A percentile compares a stretch with the other conserved stretches of the same genome.
These are phyloP conservation scores for Cutaneotrichosporon cyanovorans DNA, from an alignment of 1,284 basidiomycete species.

Conservation along the genomic window DNA sequence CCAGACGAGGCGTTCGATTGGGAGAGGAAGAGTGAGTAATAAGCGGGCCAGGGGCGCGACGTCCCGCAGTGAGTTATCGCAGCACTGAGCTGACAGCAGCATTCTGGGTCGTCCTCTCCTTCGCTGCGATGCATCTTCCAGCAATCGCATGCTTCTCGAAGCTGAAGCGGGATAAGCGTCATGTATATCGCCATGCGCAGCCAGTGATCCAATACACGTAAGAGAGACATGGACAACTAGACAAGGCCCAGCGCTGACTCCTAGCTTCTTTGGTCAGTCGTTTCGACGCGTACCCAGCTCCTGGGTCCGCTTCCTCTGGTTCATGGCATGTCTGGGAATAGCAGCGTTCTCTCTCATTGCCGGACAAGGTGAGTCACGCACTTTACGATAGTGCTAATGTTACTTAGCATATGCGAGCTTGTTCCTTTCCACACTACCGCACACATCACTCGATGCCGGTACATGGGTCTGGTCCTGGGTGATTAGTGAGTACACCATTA, in stretches of 20 bases:
- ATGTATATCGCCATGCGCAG: slow-evolving; percentile 34
- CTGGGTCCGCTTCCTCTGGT: slow-evolving; percentile 54
- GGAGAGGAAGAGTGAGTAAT: slow-evolving; percentile 53
- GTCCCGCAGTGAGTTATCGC: too few species aligned
- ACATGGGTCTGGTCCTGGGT: slow-evolving; percentile 54
- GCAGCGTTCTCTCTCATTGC: slow-evolving; percentile 51
- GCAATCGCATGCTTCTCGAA: slow-evolving; percentile 49
- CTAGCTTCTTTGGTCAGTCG: slow-evolving; percentile 48
- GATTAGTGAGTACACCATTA: slow-evolving; percentile 34
- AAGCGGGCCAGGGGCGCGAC: too few species aligned
- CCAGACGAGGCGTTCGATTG: slow-evolving; percentile 47
- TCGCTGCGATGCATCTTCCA: slow-evolving; percentile 52
- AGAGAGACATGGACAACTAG: not conserved
- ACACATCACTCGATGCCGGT: slow-evolving; percentile 51
- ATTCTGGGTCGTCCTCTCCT: slow-evolving; percentile 52
- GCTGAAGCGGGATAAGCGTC: slow-evolving; percentile 43
- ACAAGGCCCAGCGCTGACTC: not conserved
- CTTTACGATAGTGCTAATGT: not conserved
- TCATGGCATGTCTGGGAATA: slow-evolving; percentile 50
- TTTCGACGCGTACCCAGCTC: slow-evolving; percentile 49
- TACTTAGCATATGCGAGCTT: slow-evolving; percentile 49
- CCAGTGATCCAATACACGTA: slow-evolving; percentile 13
- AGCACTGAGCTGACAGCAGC: slow-evolving; percentile 30
- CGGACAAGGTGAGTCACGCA: slow-evolving; percentile 48
- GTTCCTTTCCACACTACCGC: slow-evolving; percentile 52